Evolutionary conservation across 306 rosid species (phyloP), one percentile per base, ranked within the genome.

Genomic region (Hylodesmum podocarpum): DNA sequence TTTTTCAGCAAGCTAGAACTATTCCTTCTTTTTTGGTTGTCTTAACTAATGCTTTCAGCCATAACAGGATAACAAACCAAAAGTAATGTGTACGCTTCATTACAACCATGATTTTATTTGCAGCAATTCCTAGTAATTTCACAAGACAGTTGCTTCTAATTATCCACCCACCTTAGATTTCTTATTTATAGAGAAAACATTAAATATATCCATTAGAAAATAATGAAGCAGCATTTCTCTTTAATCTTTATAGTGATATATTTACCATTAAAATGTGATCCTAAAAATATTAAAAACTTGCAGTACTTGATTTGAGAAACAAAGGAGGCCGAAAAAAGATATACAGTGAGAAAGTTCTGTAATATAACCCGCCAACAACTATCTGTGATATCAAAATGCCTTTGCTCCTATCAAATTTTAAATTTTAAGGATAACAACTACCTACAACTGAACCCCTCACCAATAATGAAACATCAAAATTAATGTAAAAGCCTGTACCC

Each of bases 371-470:
- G 4, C 29, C 47, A 40, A 29, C 12, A 49, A 49, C 46, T 18
- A 29, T 27, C 72, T 4, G 37, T 7, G 36, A 54, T 33, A 21
- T 5, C 49, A 67, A 24, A 40, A 1, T 55, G 16, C 18, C n/a
- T 15, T 16, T 19, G 43, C 37, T 21, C 44, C 19, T 25, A 14
- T 14, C 16, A 36, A 55, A 10, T 9, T 22, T 33, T 21, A 9
- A 14, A 67, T 36, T 39, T 31, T 43, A 66, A 78, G 13, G 34
- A 69, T 58, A 41, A 18, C 4, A 15, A 36, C 49, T 15, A n/a
- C 63, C 66, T 19, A 66, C 37, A 72, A 53, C 31, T 33, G 28
- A 68, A 69, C 44, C 43, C 43, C 46, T 58, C 61, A 72, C 9
- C 51, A 24, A 29, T 27, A 24, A 29, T 27, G 54, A 66, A 80